phyloP scores from a whole-genome alignment of 495 filamentous ascomycete genomes.

The Aspergillus sclerotiicarbonarius region DNA sequence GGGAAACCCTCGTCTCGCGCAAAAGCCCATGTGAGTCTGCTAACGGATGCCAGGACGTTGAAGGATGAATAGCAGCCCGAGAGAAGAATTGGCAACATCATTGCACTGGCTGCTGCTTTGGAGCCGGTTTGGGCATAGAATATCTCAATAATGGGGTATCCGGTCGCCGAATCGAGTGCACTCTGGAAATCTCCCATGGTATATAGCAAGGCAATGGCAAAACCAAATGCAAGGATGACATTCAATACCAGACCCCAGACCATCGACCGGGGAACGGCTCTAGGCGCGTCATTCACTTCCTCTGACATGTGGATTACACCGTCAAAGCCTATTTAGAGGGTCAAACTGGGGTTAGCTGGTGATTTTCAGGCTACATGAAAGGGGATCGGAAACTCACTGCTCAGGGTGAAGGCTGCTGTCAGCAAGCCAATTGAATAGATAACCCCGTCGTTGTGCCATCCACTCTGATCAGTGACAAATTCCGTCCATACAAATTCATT shows the following conservation, averaged over 20 bases:
- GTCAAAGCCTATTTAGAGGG: conserved; percentile 21
- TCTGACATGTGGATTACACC: conserved; percentile 34
- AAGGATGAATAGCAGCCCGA: conserved; percentile 3
- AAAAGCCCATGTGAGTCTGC: conserved; percentile 55
- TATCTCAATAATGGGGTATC: conserved; percentile 4
- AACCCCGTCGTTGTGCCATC: conserved; percentile 38
- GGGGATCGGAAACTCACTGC: conserved; percentile 19
- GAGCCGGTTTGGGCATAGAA: conserved; percentile 2
- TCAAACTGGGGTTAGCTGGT: background rate
- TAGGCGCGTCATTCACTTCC: conserved; percentile 25
- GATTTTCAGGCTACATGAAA: background rate
- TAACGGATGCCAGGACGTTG: conserved; percentile 39
- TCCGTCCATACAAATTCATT: conserved; percentile 44
- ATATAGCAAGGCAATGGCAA: conserved; percentile 2
- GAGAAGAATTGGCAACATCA: conserved; percentile 1
- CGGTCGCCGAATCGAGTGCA: background rate
- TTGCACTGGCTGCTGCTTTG: background rate
- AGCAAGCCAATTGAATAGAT: conserved; percentile 41
- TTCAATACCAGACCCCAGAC: conserved; percentile 1
- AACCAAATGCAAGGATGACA: background rate
- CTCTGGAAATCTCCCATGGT: background rate
- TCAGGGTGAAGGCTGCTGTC: conserved; percentile 28
- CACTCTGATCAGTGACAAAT: conserved; percentile 24
- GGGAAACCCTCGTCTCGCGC: conserved; percentile 52
- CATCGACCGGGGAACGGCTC: conserved; percentile 3